A percentile compares a stretch with the other conserved stretches of the same genome.
phyloP scores from a whole-genome alignment of 1,284 basidiomycete genomes.

The Marasmius tenuissimus region DNA sequence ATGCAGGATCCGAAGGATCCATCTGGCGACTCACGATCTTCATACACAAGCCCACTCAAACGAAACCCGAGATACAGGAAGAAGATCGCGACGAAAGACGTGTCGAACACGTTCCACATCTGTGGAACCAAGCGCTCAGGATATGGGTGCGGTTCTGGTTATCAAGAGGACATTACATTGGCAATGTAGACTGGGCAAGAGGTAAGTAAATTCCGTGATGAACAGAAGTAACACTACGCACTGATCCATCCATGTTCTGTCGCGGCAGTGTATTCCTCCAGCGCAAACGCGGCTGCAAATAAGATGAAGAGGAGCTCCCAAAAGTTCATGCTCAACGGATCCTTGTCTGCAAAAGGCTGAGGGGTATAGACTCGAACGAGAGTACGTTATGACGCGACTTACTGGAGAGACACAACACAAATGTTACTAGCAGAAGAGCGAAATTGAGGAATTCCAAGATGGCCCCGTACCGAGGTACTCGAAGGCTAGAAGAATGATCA shows the following conservation, averaged over 20 bases:
- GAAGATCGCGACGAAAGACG: conserved; percentile 75
- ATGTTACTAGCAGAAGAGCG: conserved; percentile 63
- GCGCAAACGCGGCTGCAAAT: conserved; percentile 72
- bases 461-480: conserved; percentile 80
- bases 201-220: conserved; percentile 4
- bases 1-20: background rate
- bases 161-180: conserved; percentile 48
- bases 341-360: conserved; percentile 46
- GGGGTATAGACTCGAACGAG: background rate
- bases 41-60: conserved; percentile 57
- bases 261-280: conserved; percentile 80
- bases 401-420: conserved; percentile 76
- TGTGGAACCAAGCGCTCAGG: conserved; percentile 22
- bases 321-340: conserved; percentile 46
- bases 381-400: conserved; percentile 24
- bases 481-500: conserved; percentile 46
- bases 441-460: conserved; percentile 82
- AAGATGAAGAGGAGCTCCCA: conserved; percentile 77
- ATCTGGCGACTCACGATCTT: conserved; percentile 46
- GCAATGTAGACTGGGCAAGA: conserved; percentile 70
- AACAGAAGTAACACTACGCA: conserved; percentile 48
- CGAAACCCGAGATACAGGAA: conserved; percentile 68
- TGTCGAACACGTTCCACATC: conserved; percentile 90
- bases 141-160: background rate
- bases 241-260: conserved; percentile 85